phyloP scores from a whole-genome alignment of 805 yeast species.

The Hanseniaspora nectarophila region DNA sequence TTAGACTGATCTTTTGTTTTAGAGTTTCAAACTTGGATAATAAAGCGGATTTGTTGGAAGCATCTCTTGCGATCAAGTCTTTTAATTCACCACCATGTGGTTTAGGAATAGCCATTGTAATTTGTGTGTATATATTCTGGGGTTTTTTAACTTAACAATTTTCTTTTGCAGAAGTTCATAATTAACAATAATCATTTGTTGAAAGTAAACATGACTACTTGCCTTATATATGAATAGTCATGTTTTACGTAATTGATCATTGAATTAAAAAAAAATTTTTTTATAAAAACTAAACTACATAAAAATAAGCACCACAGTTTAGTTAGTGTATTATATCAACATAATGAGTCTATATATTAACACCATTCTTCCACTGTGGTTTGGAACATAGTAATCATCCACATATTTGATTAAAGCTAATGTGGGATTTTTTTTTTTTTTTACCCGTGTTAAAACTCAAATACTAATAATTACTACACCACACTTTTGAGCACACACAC shows the following conservation, averaged over 20 bases:
- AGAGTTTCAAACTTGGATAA: slow-evolving; percentile 43
- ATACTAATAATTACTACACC: slow-evolving; percentile 5
- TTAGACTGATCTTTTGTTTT: slow-evolving; percentile 35
- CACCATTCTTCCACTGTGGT: background rate
- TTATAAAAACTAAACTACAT: no score
- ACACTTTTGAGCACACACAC: background rate
- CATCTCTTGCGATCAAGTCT: slow-evolving; percentile 77
- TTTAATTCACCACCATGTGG: slow-evolving; percentile 91
- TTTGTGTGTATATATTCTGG: background rate
- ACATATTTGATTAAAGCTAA: background rate
- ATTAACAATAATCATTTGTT: no score
- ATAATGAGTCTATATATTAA: background rate
- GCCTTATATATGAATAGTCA: no score
- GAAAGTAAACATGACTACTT: no score
- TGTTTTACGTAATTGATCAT: background rate
- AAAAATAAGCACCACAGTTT: background rate
- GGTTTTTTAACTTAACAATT: background rate
- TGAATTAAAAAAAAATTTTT: background rate
- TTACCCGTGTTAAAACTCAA: no score
- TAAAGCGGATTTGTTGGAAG: slow-evolving; percentile 43
- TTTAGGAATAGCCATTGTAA: slow-evolving; percentile 39
- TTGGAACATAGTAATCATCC: background rate
- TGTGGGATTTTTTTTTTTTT: no score
- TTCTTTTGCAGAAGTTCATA: no score
- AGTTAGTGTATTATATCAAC: background rate